Base-by-base conservation (phyloP, 1,139 yeast genomes). In the Hyphopichia fennica region DNA sequence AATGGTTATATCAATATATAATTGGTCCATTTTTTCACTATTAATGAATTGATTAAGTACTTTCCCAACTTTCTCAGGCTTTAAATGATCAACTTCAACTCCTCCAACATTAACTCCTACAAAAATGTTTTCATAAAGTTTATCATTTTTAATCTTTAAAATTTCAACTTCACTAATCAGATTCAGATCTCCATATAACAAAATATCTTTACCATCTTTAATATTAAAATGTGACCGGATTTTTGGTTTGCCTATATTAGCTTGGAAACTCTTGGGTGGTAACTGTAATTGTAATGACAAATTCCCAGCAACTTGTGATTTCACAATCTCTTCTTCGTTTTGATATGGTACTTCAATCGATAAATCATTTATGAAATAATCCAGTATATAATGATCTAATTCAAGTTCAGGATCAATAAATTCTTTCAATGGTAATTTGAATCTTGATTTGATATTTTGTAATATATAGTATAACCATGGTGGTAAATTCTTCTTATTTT, bases 381-480 rank as follows among this genome's bases (percentile, higher is more conserved):
- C 27, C n/a, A 13, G 9, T 14, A 28, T n/a, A 14, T n/a, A 4
- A 14, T 28, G 5, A n/a, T 28, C 31, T 4, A n/a, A 14, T 5
- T 28, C 7, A 6, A 14, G 13, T 8, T 9, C 17, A 14, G 17
- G 5, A 5, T 28, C 25, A n/a, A n/a, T 25, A n/a, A 25, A 4
- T 11, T 11, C 13, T 10, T 25, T 5, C 28, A 36, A 18, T 6
- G 34, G 25, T 14, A 37, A 18, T 8, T 45, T 42, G 5, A 54
- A 34, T 17, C 46, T 52, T 37, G 45, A 50, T 13, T 44, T 40
- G 18, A 49, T 38, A 34, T 50, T 45, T 9, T 47, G 53, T 10
- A 63, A 47, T 1, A 59, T 41, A 25, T 54, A 49, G 37, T 48
- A 46, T 31, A 65, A 45, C 72, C 72, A 66, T n/a, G 41, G 41